Conservation (phyloP, 2,329 filamentous ascomycete species). For the Trichoderma polysporum region DNA sequence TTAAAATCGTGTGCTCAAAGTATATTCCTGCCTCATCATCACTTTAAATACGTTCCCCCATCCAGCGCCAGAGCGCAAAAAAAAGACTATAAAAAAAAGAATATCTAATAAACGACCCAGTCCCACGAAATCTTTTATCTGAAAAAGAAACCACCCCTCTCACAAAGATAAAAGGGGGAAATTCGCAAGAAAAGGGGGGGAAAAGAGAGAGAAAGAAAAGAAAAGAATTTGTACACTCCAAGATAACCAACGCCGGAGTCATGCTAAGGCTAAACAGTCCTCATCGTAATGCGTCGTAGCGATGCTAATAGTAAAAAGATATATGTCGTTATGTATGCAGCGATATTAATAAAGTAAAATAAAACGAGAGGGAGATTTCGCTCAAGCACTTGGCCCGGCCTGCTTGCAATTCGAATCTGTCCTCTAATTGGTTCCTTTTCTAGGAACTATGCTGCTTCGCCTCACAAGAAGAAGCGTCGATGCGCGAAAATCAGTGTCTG, state of each 20-base stretch:
- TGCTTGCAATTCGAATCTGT: not conserved
- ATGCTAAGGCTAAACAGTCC: constrained; percentile 17
- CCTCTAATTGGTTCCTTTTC: not conserved
- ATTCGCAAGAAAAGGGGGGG: not conserved
- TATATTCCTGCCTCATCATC: not conserved
- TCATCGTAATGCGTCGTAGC: constrained; percentile 22
- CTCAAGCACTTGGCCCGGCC: constrained; percentile 7
- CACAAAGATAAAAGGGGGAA: not conserved
- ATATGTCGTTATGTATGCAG: constrained; percentile 14
- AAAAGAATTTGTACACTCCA: not conserved
- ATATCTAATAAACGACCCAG: not conserved
- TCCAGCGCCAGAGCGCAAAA: not conserved
- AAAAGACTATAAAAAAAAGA: not conserved
- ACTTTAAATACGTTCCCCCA: not conserved
- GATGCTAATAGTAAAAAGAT: constrained; percentile 16
- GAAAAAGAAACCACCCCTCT: not conserved
- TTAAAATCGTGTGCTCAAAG: not conserved
- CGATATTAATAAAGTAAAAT: not conserved
- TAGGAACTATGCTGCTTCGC: not conserved
- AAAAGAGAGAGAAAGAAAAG: not conserved
- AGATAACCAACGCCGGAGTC: constrained; percentile 20
- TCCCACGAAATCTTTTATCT: not conserved
- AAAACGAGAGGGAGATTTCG: not conserved
- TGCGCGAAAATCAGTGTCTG: not conserved
- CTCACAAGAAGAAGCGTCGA: not conserved